Conservation (phyloP, 257 asterid species). For the Nicotiana attenuata region DNA sequence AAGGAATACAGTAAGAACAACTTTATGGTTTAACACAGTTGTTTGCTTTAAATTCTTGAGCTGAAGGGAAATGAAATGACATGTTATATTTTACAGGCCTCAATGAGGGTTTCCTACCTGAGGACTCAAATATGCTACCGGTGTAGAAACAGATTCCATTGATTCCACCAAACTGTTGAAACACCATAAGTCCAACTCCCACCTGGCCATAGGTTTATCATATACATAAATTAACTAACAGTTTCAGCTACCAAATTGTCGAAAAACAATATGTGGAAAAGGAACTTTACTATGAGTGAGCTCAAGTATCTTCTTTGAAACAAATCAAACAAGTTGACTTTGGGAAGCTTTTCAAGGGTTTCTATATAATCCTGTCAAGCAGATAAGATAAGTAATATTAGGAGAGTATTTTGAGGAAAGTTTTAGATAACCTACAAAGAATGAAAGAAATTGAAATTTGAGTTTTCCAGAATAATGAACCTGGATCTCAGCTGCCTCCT, state of each 20-base stretch:
- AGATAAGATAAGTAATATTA: neutral
- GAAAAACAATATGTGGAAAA: neutral
- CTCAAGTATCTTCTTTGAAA: slow-evolving; percentile 64
- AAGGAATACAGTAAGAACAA: neutral
- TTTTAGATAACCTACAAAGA: neutral
- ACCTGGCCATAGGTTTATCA: slow-evolving; percentile 36
- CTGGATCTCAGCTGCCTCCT: slow-evolving; percentile 80
- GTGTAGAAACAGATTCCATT: slow-evolving; percentile 88
- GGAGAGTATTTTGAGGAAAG: slow-evolving; percentile 1
- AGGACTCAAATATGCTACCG: slow-evolving; percentile 77
- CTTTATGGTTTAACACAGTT: neutral
- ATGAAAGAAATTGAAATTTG: neutral
- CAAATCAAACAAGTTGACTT: slow-evolving; percentile 64
- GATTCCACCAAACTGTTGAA: slow-evolving; percentile 94
- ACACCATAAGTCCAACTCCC: slow-evolving; percentile 91
- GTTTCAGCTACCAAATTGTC: neutral
- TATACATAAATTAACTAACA: neutral
- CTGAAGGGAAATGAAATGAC: neutral
- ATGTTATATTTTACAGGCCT: neutral
- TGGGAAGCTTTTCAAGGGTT: slow-evolving; percentile 73
- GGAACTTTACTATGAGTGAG: slow-evolving; percentile 58
- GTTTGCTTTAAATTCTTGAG: neutral
- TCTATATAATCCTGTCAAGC: slow-evolving; percentile 68
- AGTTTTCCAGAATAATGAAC: slow-evolving; percentile 27
- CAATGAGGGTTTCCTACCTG: slow-evolving; percentile 42